A percentile compares a stretch with the other conserved stretches of the same genome.
Conservation (phyloP, 1,284 basidiomycete genomes). For the Fistulina hepatica region DNA sequence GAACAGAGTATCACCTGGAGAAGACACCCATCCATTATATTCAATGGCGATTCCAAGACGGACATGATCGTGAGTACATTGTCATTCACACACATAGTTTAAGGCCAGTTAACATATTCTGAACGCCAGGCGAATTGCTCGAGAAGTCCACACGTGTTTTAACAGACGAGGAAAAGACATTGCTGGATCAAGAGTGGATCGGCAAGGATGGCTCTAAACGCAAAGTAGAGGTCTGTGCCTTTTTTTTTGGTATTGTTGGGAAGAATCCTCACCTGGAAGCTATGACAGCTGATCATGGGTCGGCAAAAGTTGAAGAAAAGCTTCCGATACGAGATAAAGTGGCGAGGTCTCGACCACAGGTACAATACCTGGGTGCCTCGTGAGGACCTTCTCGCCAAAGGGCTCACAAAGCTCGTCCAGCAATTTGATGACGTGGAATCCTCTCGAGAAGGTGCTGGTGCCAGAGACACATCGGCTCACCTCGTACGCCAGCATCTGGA, state of each 20-base stretch:
- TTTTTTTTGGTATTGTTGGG: conserved; percentile 1
- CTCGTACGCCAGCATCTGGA: conserved; percentile 84
- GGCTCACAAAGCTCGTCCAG: conserved; percentile 85
- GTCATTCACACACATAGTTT: conserved; percentile 5
- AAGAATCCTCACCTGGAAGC: conserved; percentile 6
- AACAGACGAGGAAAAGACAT: conserved; percentile 76
- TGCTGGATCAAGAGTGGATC: conserved; percentile 83
- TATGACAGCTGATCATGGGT: conserved; percentile 72
- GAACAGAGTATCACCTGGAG: conserved; percentile 78
- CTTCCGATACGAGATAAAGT: conserved; percentile 95
- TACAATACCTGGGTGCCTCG: conserved; percentile 93
- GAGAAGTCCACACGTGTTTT: conserved; percentile 89
- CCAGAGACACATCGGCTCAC: conserved; percentile 72
- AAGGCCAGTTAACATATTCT: conserved; percentile 11
- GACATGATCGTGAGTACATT: conserved; percentile 76
- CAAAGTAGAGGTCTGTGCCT: conserved; percentile 67
- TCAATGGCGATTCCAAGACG: conserved; percentile 99
- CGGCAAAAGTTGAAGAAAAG: conserved; percentile 97
- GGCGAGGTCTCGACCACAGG: conserved; percentile 87
- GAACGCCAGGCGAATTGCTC: conserved; percentile 61
- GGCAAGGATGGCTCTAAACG: conserved; percentile 88
- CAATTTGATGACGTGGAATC: conserved; percentile 98
- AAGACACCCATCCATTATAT: conserved; percentile 95
- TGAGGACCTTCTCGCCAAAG: conserved; percentile 81
- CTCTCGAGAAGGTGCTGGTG: conserved; percentile 85